A percentile compares a stretch with the other conserved stretches of the same genome.
These are phyloP conservation scores for Raphanus sativus DNA, from an alignment of 345 rosid species.

Conservation along the genomic window DNA sequence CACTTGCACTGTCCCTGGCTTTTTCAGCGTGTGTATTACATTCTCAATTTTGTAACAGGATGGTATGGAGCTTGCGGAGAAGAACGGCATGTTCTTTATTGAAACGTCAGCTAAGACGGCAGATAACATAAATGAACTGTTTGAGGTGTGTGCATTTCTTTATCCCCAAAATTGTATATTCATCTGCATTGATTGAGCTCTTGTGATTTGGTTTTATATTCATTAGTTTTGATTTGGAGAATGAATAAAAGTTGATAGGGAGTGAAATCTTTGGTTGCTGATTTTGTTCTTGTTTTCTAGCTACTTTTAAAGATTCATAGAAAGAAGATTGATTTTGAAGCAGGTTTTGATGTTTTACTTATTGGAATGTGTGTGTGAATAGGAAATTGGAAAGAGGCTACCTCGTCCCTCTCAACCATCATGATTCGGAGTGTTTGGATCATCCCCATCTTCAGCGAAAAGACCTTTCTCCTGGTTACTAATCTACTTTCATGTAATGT, in stretches of 20 bases:
- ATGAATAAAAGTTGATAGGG: neutral
- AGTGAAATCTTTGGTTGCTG: neutral
- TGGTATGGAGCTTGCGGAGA: constrained; percentile 90
- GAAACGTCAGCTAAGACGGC: constrained; percentile 99
- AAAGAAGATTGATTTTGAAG: neutral
- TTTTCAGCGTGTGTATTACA: constrained; percentile 3
- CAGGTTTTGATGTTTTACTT: neutral
- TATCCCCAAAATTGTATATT: neutral
- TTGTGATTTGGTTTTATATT: neutral
- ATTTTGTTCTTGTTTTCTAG: neutral
- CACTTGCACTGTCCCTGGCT: neutral
- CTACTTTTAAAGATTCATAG: neutral
- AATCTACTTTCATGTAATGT: constrained; percentile 21
- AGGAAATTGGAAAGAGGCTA: constrained; percentile 93
- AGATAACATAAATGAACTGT: constrained; percentile 86
- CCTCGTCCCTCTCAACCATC: constrained; percentile 59
- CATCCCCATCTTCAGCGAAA: constrained; percentile 13
- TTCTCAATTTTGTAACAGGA: constrained; percentile 51
- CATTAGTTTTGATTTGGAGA: neutral
- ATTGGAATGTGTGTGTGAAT: constrained; percentile 33
- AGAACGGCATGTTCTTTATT: constrained; percentile 94
- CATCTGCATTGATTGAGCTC: neutral
- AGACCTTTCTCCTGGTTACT: neutral
- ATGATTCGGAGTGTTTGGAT: constrained; percentile 37
- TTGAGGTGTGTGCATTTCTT: constrained; percentile 56